Base-by-base conservation (phyloP, 805 yeast species). In the Clavispora fructus region DNA sequence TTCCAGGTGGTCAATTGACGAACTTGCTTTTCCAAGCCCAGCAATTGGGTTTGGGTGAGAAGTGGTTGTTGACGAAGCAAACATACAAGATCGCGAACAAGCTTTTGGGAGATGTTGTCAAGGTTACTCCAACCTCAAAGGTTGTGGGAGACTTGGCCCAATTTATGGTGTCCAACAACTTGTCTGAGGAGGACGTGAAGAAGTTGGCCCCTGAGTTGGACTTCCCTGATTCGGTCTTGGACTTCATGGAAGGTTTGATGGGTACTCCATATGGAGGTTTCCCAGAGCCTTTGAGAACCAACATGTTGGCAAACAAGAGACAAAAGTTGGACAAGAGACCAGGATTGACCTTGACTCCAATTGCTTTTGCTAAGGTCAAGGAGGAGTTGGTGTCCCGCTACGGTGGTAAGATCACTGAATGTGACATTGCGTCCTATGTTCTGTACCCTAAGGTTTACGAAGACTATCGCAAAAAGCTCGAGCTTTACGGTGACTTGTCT, bases 81-180 rank as follows among this genome's bases (percentile, higher is more conserved):
- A 94, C 97, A 26, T 94, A 94, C 72, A 85, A 84, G 67, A 85
- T 83, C 57, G 99, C 99, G 48, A 94, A 94, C 74, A 70, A 78
- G 60, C 77, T 94, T 52, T 78, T 94, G 54, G 99, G 99, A 53
- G 99, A 94, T 67, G 80, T 94, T 64, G 98, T 94, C 60, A 94
- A 94, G 75, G 99, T 94, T 44, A 94, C 99, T 10, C 99, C 99
- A 50, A 94, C 99, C 23, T 91, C 98, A n/a, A 94, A 94, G 77
- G 99, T 94, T 61, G 99, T 94, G 53, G 99, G 99, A 60, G 99
- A 94, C 64, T 80, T 94, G 71, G 99, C 99, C n/a, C 99, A 94
- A 74, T 94, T 94, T 63, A 94, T 94, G 99, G 99, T 94, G 50
- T 81, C 96, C 40, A 94, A 94, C 77, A 90, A 90, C 70, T 78